Evolutionary conservation across 78 protist species (phyloP), one percentile per base, ranked within the genome.

Genomic region (Dictyostelium intermedium): DNA sequence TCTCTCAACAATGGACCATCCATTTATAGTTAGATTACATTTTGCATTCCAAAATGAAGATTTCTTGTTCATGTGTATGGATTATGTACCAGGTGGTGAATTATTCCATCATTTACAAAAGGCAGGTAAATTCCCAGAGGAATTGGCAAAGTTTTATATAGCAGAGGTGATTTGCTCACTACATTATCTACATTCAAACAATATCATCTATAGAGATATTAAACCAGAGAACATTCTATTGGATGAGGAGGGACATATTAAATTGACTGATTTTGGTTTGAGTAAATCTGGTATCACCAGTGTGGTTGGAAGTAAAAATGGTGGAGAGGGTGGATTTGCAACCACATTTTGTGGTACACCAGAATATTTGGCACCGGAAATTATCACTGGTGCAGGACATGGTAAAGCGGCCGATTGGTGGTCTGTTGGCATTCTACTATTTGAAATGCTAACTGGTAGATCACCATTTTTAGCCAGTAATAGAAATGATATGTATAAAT

Each of bases 321-420:
- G 81, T 10, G 97, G 45, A 18, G 85, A 94, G 77, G 95, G 98
- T 9, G 84, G 79, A 43, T 76, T 85, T 77, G 84, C 84, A 18
- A 79, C 96, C 23, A 97, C 99, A 7, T 97, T 99, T 61, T 99
- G 99, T 93, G 99, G 99, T 18, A 99, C 99, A 18, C 99, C 99
- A 2, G 99, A 99, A 83, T 99, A 99, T 91, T 72, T 99, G 27
- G 99, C 98, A 13, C 99, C 99, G 1, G 98, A 97, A 79, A 83
- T 89, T 53, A 73, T 84, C 11, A 66, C 77, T 83, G 77, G 96
- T 34, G 92, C 93, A 34, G 98, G 98, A 2, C 96, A 98, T 92
- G 98, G 97, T 30, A 96, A 91, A 39, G 94, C 97, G 1, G 99
- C 97, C 8, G 99, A 98, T 76, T 97, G 99, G 99, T 98, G 99